These are phyloP conservation scores for Solanum appendiculatum DNA, from an alignment of 257 asterid genomes.

Conservation along the genomic window DNA sequence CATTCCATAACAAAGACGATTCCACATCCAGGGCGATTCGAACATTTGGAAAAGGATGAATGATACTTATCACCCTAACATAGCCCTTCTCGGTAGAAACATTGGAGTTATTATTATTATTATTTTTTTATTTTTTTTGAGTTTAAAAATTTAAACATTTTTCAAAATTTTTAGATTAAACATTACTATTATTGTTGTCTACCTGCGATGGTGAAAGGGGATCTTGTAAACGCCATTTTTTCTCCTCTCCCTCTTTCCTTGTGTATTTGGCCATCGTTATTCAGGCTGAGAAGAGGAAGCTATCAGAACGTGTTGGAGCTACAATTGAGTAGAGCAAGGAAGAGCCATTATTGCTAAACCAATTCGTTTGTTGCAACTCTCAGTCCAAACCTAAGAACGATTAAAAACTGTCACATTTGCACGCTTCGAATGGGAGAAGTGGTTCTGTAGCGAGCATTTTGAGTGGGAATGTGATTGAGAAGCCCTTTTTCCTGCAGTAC, in stretches of 20 bases:
- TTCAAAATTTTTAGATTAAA: neutral
- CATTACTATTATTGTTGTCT: neutral
- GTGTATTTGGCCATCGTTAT: neutral
- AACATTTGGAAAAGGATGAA: too few species aligned
- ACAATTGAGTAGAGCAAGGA: neutral
- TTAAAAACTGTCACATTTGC: neutral
- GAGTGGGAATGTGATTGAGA: neutral
- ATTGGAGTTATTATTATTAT: neutral
- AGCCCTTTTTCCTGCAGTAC: neutral
- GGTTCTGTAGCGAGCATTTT: neutral
- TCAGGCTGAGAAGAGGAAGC: neutral
- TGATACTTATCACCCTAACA: too few species aligned
- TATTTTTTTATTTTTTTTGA: too few species aligned
- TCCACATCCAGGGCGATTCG: too few species aligned
- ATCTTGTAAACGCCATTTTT: conserved; percentile 12
- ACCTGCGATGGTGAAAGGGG: conserved; percentile 1
- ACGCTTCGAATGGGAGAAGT: neutral
- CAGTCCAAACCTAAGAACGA: neutral
- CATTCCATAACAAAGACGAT: too few species aligned
- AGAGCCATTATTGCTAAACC: neutral
- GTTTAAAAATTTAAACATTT: neutral
- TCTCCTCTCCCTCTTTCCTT: neutral
- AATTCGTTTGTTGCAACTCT: neutral
- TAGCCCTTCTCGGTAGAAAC: too few species aligned
- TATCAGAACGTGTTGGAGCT: neutral